Evolutionary conservation across 169 alveolate species (phyloP).

Genomic region (Eimeria necatrix): DNA sequence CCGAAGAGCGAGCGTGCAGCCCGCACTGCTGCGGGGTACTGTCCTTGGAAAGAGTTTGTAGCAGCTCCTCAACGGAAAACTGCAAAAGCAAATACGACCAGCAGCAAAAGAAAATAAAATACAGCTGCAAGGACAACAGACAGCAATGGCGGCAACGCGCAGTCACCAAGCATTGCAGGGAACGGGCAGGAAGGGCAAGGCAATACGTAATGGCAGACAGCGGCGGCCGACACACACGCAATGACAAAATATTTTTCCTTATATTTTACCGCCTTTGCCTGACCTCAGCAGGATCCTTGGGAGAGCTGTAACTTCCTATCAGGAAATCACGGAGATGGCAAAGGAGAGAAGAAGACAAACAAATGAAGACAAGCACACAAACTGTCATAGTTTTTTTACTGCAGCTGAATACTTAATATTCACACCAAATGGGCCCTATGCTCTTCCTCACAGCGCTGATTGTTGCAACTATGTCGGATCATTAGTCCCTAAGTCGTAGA

Average conservation of each 20-base stretch:
- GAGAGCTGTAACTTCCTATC: not conserved
- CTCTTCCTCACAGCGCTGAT: no score
- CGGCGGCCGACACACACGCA: not conserved
- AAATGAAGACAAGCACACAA: not conserved
- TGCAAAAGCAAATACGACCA: not conserved
- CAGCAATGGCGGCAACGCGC: no score
- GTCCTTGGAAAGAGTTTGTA: slow-evolving; percentile 52
- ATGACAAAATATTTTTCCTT: not conserved
- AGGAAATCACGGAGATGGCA: not conserved
- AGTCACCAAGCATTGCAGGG: no score
- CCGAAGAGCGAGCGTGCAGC: no score
- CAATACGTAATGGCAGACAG: not conserved
- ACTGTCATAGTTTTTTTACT: not conserved
- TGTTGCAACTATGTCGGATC: no score
- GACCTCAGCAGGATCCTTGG: not conserved
- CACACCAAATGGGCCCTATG: not conserved
- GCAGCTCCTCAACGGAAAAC: slow-evolving; percentile 63
- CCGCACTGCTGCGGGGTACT: slow-evolving; percentile 44
- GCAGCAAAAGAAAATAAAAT: not conserved
- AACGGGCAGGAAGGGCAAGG: no score
- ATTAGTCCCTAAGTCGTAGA: no score
- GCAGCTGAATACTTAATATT: not conserved
- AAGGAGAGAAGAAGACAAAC: not conserved
- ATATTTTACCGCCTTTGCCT: not conserved
- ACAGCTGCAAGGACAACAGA: not conserved